These are phyloP conservation scores for Aethionema arabicum DNA, from an alignment of 345 rosid genomes.

Conservation along the genomic window DNA sequence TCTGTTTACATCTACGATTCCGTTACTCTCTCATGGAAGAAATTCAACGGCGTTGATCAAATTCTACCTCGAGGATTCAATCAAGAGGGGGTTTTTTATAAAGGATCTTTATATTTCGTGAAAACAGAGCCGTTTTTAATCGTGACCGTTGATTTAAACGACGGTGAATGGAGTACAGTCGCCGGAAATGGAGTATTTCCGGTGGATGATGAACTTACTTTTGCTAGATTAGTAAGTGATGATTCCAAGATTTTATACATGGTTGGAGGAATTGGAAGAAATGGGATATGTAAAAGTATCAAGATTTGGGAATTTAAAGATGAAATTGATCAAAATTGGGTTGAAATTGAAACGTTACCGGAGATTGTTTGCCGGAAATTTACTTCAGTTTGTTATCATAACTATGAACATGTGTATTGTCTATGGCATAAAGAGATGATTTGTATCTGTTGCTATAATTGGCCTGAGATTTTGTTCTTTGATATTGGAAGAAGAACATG, in stretches of 20 bases:
- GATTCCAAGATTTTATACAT: conserved; percentile 53
- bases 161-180: conserved; percentile 46
- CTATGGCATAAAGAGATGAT: conserved; percentile 82
- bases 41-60: conserved; percentile 44
- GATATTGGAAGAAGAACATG: conserved; percentile 67
- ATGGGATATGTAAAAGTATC: conserved; percentile 76
- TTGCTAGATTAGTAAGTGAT: conserved; percentile 63
- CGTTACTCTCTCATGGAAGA: conserved; percentile 47
- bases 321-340: conserved; percentile 48
- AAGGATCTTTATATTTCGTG: conserved; percentile 56
- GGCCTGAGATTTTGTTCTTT: conserved; percentile 92
- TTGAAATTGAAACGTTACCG: conserved; percentile 64
- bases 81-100: conserved; percentile 61
- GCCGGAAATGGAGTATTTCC: conserved; percentile 42
- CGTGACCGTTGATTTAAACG: conserved; percentile 47
- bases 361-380: conserved; percentile 77
- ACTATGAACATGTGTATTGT: conserved; percentile 84
- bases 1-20: conserved; percentile 65
- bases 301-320: conserved; percentile 60
- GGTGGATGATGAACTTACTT: conserved; percentile 42
- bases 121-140: conserved; percentile 66
- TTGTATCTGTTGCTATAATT: conserved; percentile 83
- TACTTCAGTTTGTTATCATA: conserved; percentile 81
- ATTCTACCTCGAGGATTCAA: conserved; percentile 41
- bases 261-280: conserved; percentile 79